Percentiles rank a stretch among this genome's conserved stretches.
Conservation (phyloP, 805 yeast species). For the Millerago galiae region DNA sequence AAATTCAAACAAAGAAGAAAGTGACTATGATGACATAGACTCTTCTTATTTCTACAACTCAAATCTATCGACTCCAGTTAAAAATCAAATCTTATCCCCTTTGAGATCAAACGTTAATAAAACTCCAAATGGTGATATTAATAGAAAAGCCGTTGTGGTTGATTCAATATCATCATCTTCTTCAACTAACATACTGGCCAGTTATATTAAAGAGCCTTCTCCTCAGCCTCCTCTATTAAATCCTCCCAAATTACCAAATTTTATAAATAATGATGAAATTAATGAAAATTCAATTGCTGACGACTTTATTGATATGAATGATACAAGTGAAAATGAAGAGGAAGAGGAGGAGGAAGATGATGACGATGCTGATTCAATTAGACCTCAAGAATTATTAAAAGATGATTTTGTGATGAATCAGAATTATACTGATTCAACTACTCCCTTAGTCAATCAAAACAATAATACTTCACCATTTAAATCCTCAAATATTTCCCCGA, state of each 20-base stretch:
- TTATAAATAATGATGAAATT: conserved; percentile 9
- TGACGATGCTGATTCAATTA: background rate
- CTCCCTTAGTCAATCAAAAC: background rate
- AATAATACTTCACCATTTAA: conserved; percentile 9
- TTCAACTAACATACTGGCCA: conserved; percentile 19
- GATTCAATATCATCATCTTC: conserved; percentile 20
- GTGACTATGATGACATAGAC: conserved; percentile 2
- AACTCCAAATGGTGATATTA: conserved; percentile 17
- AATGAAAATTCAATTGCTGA: conserved; percentile 13
- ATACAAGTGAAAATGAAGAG: conserved; percentile 9
- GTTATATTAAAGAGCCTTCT: conserved; percentile 17
- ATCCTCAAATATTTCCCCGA: background rate
- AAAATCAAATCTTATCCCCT: conserved; percentile 12
- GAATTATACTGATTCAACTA: background rate
- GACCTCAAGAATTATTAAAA: background rate
- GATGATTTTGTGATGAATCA: background rate
- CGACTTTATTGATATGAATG: conserved; percentile 18
- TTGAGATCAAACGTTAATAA: conserved; percentile 9
- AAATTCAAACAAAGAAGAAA: background rate
- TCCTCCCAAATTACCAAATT: conserved; percentile 11
- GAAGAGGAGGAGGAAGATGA: conserved; percentile 1
- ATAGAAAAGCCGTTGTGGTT: conserved; percentile 21
- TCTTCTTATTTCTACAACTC: conserved; percentile 3
- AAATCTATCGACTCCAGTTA: conserved; percentile 3
- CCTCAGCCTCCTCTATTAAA: conserved; percentile 16